Evolutionary conservation across 192 early-diverging fungal genomes (phyloP).

Genomic region (Dimargaris xerosporica): DNA sequence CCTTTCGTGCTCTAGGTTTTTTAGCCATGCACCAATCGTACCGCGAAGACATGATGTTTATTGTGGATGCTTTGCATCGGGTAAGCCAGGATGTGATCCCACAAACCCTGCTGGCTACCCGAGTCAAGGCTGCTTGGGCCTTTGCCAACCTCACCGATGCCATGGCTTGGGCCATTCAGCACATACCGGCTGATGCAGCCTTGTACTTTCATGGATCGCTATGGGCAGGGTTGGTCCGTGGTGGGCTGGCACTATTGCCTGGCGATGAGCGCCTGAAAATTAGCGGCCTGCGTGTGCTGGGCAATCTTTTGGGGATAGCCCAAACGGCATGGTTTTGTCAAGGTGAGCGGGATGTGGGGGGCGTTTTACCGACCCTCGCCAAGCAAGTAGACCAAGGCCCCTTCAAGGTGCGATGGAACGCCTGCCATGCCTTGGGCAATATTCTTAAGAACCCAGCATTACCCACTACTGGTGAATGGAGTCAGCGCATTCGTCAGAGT

Average conservation of each 20-base stretch:
- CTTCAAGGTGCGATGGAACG: constrained; percentile 9
- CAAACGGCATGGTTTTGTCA: not conserved
- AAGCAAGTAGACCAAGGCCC: not conserved
- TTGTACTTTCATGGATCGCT: not conserved
- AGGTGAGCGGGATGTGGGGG: not conserved
- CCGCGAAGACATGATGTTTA: not conserved
- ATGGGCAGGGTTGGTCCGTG: not conserved
- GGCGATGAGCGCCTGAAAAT: not conserved
- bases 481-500: not conserved
- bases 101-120: not conserved
- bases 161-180: not conserved
- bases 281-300: not conserved
- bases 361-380: not conserved
- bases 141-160: constrained; percentile 7
- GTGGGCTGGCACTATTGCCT: not conserved
- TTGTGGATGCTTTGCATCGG: constrained; percentile 8
- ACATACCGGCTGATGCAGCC: not conserved
- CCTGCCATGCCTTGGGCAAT: not conserved
- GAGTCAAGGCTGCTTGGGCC: not conserved
- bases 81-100: too few species aligned
- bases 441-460: constrained; percentile 2
- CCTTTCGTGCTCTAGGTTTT: constrained; percentile 1
- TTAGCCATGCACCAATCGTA: not conserved
- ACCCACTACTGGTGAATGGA: not conserved
- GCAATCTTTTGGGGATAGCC: not conserved